These are phyloP conservation scores for Paecilomyces sp. DNA, from an alignment of 2,329 filamentous ascomycete species.

Conservation along the genomic window DNA sequence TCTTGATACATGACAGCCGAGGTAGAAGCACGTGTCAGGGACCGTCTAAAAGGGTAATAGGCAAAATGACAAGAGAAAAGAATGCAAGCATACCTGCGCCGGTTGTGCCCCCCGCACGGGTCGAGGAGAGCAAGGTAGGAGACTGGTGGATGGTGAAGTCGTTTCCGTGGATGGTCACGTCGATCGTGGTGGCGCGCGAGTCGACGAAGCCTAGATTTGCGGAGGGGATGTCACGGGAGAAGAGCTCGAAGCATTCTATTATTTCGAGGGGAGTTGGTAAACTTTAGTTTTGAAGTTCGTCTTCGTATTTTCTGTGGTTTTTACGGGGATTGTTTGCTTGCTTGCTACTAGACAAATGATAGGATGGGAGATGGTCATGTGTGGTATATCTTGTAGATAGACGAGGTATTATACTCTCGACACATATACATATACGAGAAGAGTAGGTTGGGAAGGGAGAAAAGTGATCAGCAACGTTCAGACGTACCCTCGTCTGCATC, in stretches of 20 bases:
- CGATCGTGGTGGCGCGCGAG: slow-evolving; percentile 56
- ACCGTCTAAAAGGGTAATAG: too few species aligned
- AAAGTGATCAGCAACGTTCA: not conserved
- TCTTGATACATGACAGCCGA: too few species aligned
- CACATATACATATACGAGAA: not conserved
- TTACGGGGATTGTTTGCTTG: not conserved
- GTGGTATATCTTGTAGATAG: too few species aligned
- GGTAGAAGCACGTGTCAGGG: too few species aligned
- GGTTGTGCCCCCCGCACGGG: slow-evolving; percentile 65
- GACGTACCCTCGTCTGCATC: slow-evolving; percentile 8
- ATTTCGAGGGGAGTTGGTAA: not conserved
- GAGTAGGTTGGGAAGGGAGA: not conserved
- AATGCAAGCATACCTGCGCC: slow-evolving; percentile 50
- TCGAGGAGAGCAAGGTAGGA: slow-evolving; percentile 70
- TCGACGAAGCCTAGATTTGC: slow-evolving; percentile 82
- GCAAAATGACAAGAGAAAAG: not conserved
- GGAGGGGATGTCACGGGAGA: slow-evolving; percentile 66
- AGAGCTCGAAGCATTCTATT: slow-evolving; percentile 80
- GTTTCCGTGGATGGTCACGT: slow-evolving; percentile 59
- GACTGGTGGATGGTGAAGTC: slow-evolving; percentile 79
- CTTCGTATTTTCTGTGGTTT: slow-evolving; percentile 1
- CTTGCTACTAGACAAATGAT: not conserved
- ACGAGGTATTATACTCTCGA: not conserved
- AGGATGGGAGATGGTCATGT: not conserved
- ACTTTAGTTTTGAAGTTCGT: not conserved